Conservation (phyloP, 1,284 basidiomycete species). For the Phlebopus sp. region DNA sequence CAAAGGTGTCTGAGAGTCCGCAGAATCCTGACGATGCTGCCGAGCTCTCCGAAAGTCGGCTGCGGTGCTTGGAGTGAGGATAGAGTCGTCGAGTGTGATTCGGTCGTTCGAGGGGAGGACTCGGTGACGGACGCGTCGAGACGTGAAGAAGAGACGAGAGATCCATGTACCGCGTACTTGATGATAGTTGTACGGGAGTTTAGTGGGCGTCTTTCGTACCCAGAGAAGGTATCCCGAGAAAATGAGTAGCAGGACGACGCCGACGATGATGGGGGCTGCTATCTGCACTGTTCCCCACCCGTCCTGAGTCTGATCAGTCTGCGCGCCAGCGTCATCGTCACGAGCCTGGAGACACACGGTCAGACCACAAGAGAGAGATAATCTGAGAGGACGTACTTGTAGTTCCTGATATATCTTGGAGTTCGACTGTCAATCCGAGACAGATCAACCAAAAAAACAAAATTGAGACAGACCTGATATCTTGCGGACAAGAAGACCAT, state of each 20-base stretch:
- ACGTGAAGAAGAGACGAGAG: slow-evolving; percentile 16
- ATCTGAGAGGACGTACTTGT: slow-evolving; percentile 16
- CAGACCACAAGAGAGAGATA: background rate
- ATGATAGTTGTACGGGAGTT: slow-evolving; percentile 12
- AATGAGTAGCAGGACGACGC: slow-evolving; percentile 25
- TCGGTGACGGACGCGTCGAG: slow-evolving; percentile 12
- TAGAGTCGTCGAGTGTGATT: slow-evolving; percentile 24
- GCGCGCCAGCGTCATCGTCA: background rate
- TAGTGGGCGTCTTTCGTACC: slow-evolving; percentile 8
- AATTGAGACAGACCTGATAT: slow-evolving; percentile 14
- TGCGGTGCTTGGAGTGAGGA: slow-evolving; percentile 7
- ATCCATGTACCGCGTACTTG: slow-evolving; percentile 12
- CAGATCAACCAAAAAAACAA: background rate
- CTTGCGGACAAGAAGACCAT: slow-evolving; percentile 19
- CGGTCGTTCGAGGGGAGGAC: slow-evolving; percentile 12
- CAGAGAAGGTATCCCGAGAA: slow-evolving; percentile 24
- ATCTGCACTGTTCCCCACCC: slow-evolving; percentile 35
- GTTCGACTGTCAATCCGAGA: background rate
- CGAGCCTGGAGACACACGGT: slow-evolving; percentile 13
- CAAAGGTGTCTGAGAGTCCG: slow-evolving; percentile 29
- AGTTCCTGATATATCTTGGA: slow-evolving; percentile 13
- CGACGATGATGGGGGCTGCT: slow-evolving; percentile 31
- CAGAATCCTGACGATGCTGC: slow-evolving; percentile 21
- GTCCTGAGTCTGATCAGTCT: background rate
- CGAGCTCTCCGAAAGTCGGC: slow-evolving; percentile 7